Base-by-base conservation (phyloP, 495 filamentous ascomycete species). In the Tuber brumale region DNA sequence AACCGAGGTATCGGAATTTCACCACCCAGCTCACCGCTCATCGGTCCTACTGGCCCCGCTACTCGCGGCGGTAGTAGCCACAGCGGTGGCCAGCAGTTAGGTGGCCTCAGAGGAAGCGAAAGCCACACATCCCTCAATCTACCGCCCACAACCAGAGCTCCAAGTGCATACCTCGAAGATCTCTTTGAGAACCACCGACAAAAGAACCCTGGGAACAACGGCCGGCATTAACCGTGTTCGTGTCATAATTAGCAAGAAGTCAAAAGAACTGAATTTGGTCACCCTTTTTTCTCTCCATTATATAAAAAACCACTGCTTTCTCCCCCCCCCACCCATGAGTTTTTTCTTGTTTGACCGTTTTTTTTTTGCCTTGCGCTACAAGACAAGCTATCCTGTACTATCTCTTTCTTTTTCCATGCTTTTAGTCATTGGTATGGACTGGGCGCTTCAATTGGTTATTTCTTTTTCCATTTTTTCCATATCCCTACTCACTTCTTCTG, bases 141-240 rank as follows among this genome's bases (percentile, higher is more conserved):
- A 37, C 88, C 91, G n/a, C 87, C 88, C 35, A 89, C 90, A 69
- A 90, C 89, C 51, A 87, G 95, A 61, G 93, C 94, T 42, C 95
- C 95, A 18, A 97, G 94, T 84, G 92, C 94, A 66, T 97, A 94
- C 82, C 84, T 99, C 66, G 95, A 99, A 75, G 95, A 98, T 86
- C 81, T 99, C 75, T 92, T 99, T 82, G 94, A 94, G 82, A 90
- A 86, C 76, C 90, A 91, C 57, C 78, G 77, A 69, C 80, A 79
- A 74, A 57, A 78, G 21, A 71, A 43, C 48, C 75, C 27, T 46
- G 75, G n/a, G 21, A 76, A 77, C 23, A 45, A 57, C 27, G 75
- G 76, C 23, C 61, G 75, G 43, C 61, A 73, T 70, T 73, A 35
- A 77, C 45, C 61, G 44, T 35, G 39, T 12, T 42, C 16, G 37